Percentiles rank a stretch among this genome's conserved stretches.
Conservation (phyloP, 495 filamentous ascomycete genomes). For the Platismatia glauca region DNA sequence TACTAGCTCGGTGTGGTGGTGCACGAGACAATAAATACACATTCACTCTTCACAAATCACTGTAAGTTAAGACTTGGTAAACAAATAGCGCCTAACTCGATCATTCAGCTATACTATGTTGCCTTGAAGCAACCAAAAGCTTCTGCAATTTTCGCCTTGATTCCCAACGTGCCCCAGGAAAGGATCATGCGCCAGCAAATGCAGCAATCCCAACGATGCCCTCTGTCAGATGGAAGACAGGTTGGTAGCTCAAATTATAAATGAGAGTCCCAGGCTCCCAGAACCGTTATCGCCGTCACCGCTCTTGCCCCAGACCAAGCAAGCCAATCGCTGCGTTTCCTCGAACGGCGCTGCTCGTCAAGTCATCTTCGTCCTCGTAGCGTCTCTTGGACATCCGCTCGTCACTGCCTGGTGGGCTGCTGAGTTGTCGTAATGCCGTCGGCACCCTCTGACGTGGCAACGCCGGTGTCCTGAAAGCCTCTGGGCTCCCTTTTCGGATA, state of each 20-base stretch:
- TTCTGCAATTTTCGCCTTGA: background rate
- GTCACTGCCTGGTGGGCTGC: slow-evolving; percentile 13
- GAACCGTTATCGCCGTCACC: background rate
- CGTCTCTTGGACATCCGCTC: background rate
- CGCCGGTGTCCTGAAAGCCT: slow-evolving; percentile 22
- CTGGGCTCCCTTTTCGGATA: slow-evolving; percentile 1
- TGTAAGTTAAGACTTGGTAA: background rate
- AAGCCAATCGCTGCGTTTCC: slow-evolving; percentile 22
- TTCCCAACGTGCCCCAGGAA: background rate
- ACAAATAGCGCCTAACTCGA: background rate
- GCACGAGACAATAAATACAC: background rate
- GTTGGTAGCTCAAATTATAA: background rate
- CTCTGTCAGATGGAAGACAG: background rate
- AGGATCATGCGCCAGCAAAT: background rate
- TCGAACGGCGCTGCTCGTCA: slow-evolving; percentile 26
- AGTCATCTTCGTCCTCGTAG: slow-evolving; percentile 5
- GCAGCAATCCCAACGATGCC: background rate
- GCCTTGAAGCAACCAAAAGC: background rate
- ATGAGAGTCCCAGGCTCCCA: background rate
- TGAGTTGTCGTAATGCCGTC: background rate
- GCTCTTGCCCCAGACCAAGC: slow-evolving; percentile 17
- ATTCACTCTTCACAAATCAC: background rate
- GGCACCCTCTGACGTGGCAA: slow-evolving; percentile 15
- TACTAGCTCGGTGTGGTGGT: background rate
- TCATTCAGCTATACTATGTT: background rate